Conservation (phyloP, 495 filamentous ascomycete genomes). For the Sporormia fimetaria region DNA sequence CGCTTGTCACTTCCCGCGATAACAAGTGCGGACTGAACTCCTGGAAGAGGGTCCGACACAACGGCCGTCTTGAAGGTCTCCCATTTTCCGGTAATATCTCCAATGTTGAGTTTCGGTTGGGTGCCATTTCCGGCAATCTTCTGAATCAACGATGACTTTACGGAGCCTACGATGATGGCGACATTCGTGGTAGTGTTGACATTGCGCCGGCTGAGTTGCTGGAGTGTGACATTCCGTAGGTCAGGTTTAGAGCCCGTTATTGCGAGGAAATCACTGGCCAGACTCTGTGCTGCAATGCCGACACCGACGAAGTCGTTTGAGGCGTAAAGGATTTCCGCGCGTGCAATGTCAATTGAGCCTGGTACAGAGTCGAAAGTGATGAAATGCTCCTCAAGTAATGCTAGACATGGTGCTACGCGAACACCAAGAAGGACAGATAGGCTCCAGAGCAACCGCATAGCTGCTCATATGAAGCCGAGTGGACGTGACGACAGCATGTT, state of each 20-base stretch:
- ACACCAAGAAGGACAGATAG: no score
- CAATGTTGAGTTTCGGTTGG: conserved; percentile 13
- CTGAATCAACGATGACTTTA: conserved; percentile 7
- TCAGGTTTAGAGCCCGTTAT: conserved; percentile 4
- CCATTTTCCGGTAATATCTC: conserved; percentile 14
- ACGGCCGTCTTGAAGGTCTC: conserved; percentile 11
- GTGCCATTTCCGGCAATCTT: background rate
- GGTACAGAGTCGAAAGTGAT: conserved; percentile 1
- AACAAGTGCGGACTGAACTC: conserved; percentile 6
- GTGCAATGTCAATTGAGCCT: conserved; percentile 8
- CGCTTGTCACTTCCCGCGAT: conserved; percentile 17
- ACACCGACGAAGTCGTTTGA: conserved; percentile 4
- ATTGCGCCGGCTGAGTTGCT: background rate
- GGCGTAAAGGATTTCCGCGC: conserved; percentile 4
- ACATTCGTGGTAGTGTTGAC: background rate
- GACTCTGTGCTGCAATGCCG: conserved; percentile 7
- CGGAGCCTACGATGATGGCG: conserved; percentile 9
- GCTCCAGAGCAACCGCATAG: no score
- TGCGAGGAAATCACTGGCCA: conserved; percentile 3
- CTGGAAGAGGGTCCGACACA: conserved; percentile 5
- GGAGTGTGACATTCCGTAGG: conserved; percentile 4
- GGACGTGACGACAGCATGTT: no score
- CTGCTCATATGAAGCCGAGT: no score
- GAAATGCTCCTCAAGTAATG: conserved; percentile 8
- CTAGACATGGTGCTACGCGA: no score